Percentiles rank a stretch among this genome's conserved stretches.
Conservation (phyloP, 139 green algal species). For the Chlorella sp. region DNA sequence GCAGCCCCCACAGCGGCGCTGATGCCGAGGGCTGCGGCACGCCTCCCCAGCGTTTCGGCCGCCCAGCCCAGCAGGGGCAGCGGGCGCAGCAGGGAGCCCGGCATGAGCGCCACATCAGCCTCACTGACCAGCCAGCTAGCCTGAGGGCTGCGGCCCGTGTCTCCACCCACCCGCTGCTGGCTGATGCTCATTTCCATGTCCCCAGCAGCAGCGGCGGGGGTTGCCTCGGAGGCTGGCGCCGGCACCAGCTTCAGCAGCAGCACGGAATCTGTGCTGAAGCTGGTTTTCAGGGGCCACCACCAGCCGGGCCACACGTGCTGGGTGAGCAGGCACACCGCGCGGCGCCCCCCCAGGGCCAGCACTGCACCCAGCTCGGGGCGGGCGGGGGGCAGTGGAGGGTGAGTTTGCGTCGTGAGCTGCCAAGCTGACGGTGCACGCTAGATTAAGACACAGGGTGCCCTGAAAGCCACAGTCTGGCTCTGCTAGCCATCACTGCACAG, state of each 20-base stretch:
- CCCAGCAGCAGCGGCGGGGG: no score
- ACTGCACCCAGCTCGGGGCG: background rate
- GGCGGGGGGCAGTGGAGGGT: no score
- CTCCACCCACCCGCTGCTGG: no score
- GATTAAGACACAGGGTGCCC: no score
- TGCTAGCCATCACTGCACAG: no score
- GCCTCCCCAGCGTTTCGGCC: no score
- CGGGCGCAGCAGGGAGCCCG: constrained; percentile 13
- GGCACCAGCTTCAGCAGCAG: background rate
- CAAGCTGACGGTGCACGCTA: no score
- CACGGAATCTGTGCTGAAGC: background rate
- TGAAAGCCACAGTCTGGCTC: no score
- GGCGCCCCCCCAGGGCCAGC: background rate
- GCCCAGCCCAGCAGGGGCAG: constrained; percentile 12
- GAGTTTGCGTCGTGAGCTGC: no score
- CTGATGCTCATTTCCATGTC: no score
- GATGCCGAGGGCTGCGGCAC: background rate
- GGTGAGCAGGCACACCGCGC: background rate
- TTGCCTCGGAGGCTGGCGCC: background rate
- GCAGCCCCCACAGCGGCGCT: background rate
- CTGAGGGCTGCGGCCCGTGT: no score
- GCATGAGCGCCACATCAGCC: background rate
- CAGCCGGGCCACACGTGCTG: background rate
- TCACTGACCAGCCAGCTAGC: background rate
- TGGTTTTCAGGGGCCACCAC: background rate